These are phyloP conservation scores for Bipolaris gigantea DNA, from an alignment of 2,329 filamentous ascomycete species.

Conservation along the genomic window DNA sequence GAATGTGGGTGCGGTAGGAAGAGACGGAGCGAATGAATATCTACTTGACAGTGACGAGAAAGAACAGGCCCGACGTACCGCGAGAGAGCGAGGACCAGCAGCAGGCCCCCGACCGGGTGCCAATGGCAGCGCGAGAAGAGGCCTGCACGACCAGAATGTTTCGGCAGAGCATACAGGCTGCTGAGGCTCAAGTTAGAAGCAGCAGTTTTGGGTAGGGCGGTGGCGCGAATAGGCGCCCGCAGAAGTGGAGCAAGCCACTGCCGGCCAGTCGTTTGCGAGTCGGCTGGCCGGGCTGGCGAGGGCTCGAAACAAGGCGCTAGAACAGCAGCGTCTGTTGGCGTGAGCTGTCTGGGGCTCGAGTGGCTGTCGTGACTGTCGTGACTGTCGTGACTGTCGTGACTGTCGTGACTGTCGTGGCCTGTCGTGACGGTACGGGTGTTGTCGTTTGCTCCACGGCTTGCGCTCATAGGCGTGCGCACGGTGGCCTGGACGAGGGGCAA, in stretches of 20 bases:
- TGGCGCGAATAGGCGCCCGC: slow-evolving; percentile 45
- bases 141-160: slow-evolving; percentile 46
- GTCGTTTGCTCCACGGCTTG: slow-evolving; percentile 44
- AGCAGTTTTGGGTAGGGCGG: slow-evolving; percentile 38
- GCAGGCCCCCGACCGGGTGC: slow-evolving; percentile 40
- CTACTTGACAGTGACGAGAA: slow-evolving; percentile 31
- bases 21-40: slow-evolving; percentile 29
- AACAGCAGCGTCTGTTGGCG: slow-evolving; percentile 36
- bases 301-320: slow-evolving; percentile 40
- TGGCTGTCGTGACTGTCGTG: slow-evolving; percentile 35
- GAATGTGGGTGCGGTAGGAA: slow-evolving; percentile 20
- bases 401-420: slow-evolving; percentile 33
- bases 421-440: slow-evolving; percentile 31
- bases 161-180: slow-evolving; percentile 47
- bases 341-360: slow-evolving; percentile 33
- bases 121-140: slow-evolving; percentile 44
- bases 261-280: slow-evolving; percentile 46
- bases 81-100: slow-evolving; percentile 45
- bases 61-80: slow-evolving; percentile 49
- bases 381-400: slow-evolving; percentile 36
- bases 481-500: slow-evolving; percentile 26
- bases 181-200: slow-evolving; percentile 49
- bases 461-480: slow-evolving; percentile 35
- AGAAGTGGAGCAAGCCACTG: slow-evolving; percentile 35
- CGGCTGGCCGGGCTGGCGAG: slow-evolving; percentile 39